Evolutionary conservation across 441 rosid species (phyloP).

Genomic region (Pelargonium exstipulatum): DNA sequence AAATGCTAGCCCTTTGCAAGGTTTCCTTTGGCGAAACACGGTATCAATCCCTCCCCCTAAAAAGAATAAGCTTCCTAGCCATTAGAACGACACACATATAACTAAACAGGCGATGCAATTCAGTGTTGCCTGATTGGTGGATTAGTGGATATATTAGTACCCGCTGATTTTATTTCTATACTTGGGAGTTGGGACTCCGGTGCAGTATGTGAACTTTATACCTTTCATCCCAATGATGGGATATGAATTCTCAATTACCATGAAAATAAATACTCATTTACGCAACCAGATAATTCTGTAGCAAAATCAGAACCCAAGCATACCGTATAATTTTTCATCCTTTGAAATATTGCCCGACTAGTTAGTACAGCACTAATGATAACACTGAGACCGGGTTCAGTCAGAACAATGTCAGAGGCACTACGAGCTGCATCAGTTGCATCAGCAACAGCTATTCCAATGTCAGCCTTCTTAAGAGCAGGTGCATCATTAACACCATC

Average conservation of each 20-base stretch:
- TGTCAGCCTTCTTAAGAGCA: conserved; percentile 53
- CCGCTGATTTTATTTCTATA: not conserved
- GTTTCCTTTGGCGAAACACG: not conserved
- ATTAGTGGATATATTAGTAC: not conserved
- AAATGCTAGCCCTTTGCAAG: not conserved
- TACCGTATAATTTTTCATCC: conserved; percentile 55
- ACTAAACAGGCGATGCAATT: not conserved
- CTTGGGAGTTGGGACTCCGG: not conserved
- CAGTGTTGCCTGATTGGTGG: not conserved
- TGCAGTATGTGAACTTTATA: not conserved
- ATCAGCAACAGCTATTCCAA: conserved; percentile 55
- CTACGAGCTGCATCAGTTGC: conserved; percentile 56
- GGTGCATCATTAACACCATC: conserved; percentile 54
- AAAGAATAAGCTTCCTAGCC: not conserved
- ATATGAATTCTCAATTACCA: too few species aligned
- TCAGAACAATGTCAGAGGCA: conserved; percentile 50
- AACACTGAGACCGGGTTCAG: conserved; percentile 52
- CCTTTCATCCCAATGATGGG: too few species aligned
- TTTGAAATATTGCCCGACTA: conserved; percentile 47
- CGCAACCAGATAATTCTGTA: too few species aligned
- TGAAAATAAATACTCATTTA: too few species aligned
- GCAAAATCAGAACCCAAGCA: conserved; percentile 5
- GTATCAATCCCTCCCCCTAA: not conserved
- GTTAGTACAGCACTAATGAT: conserved; percentile 49
- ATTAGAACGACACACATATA: not conserved